phyloP scores from a whole-genome alignment of 345 rosid genomes.

The Lepidium aucheri region DNA sequence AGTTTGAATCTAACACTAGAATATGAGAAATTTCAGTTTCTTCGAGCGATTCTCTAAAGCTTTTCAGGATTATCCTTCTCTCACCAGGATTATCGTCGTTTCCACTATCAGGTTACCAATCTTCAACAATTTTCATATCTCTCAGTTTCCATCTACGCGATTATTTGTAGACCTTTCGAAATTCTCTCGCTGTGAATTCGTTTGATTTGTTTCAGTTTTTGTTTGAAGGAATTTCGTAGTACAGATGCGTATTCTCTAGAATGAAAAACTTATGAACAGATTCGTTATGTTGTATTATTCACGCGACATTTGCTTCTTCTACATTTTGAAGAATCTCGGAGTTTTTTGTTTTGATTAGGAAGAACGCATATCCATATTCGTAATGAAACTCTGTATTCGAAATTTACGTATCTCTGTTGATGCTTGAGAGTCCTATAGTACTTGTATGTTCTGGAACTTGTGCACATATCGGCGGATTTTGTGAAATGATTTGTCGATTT shows the following conservation, averaged over 20 bases:
- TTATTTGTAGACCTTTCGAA: neutral
- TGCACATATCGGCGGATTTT: neutral
- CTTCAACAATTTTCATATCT: neutral
- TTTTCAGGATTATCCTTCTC: slow-evolving; percentile 57
- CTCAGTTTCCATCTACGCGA: neutral
- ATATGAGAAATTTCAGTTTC: slow-evolving; percentile 57
- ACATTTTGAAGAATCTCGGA: neutral
- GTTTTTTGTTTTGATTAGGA: neutral
- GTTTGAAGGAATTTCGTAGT: neutral
- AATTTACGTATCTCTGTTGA: neutral
- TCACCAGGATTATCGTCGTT: slow-evolving; percentile 60
- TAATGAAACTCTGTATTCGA: neutral
- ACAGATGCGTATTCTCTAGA: slow-evolving; percentile 3
- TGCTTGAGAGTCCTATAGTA: neutral
- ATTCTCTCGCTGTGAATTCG: neutral
- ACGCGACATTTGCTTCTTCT: slow-evolving; percentile 11
- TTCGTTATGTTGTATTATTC: slow-evolving; percentile 8
- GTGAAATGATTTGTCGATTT: neutral
- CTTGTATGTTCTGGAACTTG: slow-evolving; percentile 3
- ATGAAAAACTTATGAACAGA: neutral
- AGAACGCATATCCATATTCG: neutral
- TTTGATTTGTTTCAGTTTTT: neutral
- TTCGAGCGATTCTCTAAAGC: slow-evolving; percentile 52
- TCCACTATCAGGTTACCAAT: slow-evolving; percentile 63
- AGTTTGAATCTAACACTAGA: neutral